Percentiles rank a stretch among this genome's conserved stretches.
Evolutionary conservation across 345 rosid species (phyloP).

Genomic region (Hibiscus mutabilis): DNA sequence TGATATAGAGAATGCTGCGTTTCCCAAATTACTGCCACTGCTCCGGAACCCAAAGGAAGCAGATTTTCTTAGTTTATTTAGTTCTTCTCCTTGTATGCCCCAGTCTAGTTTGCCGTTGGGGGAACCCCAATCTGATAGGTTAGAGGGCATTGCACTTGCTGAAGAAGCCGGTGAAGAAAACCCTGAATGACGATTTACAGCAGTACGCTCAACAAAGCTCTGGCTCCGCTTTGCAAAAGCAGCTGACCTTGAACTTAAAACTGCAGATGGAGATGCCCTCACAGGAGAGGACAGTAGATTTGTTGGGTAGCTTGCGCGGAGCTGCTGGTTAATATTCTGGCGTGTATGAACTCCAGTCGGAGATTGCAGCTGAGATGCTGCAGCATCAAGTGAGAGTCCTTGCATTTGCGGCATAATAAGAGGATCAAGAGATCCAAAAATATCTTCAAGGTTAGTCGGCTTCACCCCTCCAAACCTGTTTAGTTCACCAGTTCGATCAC

Average conservation of each 20-base stretch:
- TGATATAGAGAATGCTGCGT: slow-evolving; percentile 15
- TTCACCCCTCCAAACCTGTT: slow-evolving; percentile 54
- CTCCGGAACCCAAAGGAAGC: slow-evolving; percentile 58
- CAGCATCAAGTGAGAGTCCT: slow-evolving; percentile 33
- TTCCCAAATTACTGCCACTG: slow-evolving; percentile 24
- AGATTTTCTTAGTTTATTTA: slow-evolving; percentile 57
- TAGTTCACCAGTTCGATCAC: slow-evolving; percentile 37
- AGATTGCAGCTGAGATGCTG: slow-evolving; percentile 33
- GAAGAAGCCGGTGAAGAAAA: slow-evolving; percentile 32
- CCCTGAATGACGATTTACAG: slow-evolving; percentile 30
- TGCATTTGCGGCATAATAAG: slow-evolving; percentile 35
- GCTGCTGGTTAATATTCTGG: slow-evolving; percentile 42
- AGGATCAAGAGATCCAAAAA: slow-evolving; percentile 47
- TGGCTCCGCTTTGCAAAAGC: slow-evolving; percentile 71
- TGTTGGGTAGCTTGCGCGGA: slow-evolving; percentile 41
- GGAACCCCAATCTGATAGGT: slow-evolving; percentile 68
- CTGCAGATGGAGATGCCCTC: slow-evolving; percentile 37
- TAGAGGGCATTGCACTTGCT: slow-evolving; percentile 24
- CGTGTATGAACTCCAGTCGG: slow-evolving; percentile 40
- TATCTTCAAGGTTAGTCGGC: slow-evolving; percentile 60
- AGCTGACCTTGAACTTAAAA: slow-evolving; percentile 51
- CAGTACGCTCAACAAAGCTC: slow-evolving; percentile 65
- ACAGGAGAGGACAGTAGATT: slow-evolving; percentile 46
- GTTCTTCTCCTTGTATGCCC: slow-evolving; percentile 72
- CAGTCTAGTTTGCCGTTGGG: slow-evolving; percentile 81